Base-by-base conservation (phyloP, 2,329 filamentous ascomycete species). In the Paraphaeosphaeria minitans region DNA sequence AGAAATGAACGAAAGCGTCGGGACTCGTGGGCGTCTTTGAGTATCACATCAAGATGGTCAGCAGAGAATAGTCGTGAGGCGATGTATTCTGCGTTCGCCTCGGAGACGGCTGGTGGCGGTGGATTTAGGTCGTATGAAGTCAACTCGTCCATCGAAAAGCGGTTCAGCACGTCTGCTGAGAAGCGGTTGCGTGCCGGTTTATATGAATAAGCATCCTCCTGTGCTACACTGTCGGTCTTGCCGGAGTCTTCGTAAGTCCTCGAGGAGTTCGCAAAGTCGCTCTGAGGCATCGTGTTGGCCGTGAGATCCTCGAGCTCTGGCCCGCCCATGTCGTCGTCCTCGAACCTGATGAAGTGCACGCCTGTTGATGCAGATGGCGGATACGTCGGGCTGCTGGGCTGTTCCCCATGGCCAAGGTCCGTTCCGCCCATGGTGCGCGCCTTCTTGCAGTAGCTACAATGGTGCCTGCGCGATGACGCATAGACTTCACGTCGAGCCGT, bases 1-100 rank as follows among this genome's bases (percentile, higher is more conserved):
- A 92, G 76, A 65, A 89, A 92, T 8, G 83, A 81, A 1, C 85
- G 88, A 69, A 92, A 92, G 46, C 81, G 83, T 49, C 85, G 79
- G 1, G 90, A 80, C 29, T 88, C 79, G 4, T 81, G 76, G 0
- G 85, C 83, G 57, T 90, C 85, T 2, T 82, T 79, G 58, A 91
- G 86, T 31, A 91, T 89, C 19, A 83, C 75, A 33, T 81, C 75
- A 47, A 91, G 78, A 73, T 91, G 89, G 47, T 87, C 84, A 10
- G 77, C 77, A 0, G 87, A 89, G 70, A 90, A 88, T 42, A 91
- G 79, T 9, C 85, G 79, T 57, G 88, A 86, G 0, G 87, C 84
- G 42, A 86, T 81, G 14, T 78, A 76, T 71, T 91, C 89, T 31
- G 67, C 66, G 42, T 71, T 70, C 21, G 58, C 43, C 19, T 65